phyloP scores from a whole-genome alignment of 371 early-diverging fungal genomes.

The Chytridium lagenaria region DNA sequence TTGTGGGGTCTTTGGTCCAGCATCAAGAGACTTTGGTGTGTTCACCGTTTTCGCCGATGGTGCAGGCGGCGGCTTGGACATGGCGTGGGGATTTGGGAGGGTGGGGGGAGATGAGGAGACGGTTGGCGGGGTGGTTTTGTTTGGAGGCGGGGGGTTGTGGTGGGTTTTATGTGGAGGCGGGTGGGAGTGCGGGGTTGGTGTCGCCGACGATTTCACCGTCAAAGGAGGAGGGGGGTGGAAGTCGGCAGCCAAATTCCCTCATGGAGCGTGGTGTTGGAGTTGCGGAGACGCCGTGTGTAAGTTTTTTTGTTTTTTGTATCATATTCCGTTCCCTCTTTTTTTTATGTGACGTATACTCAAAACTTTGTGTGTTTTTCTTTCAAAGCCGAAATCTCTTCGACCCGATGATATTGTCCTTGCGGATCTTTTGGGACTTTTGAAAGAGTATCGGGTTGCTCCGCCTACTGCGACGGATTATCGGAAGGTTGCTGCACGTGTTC shows the following conservation, averaged over 20 bases:
- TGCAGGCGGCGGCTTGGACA: neutral
- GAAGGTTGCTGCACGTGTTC: neutral
- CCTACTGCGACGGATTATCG: neutral
- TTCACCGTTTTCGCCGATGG: neutral
- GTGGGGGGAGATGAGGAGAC: neutral
- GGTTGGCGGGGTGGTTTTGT: neutral
- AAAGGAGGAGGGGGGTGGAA: neutral
- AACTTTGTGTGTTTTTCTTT: too few relatives aligned
- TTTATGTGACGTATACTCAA: neutral
- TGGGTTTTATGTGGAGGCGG: conserved; percentile 7
- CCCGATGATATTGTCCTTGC: neutral
- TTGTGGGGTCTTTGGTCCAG: neutral
- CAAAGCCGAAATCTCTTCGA: neutral
- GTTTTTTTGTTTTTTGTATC: neutral
- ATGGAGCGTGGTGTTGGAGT: neutral
- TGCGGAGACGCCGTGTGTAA: neutral
- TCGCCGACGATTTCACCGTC: neutral
- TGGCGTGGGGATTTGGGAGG: neutral
- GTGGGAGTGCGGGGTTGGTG: neutral
- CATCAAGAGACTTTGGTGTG: neutral
- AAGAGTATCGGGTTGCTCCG: conserved; percentile 6
- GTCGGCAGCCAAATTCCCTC: neutral
- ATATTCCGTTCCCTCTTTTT: neutral
- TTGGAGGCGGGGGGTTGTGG: neutral
- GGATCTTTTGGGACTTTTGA: neutral